Base-by-base conservation (phyloP, 2,329 filamentous ascomycete genomes). In the Calonectria henricotiae region DNA sequence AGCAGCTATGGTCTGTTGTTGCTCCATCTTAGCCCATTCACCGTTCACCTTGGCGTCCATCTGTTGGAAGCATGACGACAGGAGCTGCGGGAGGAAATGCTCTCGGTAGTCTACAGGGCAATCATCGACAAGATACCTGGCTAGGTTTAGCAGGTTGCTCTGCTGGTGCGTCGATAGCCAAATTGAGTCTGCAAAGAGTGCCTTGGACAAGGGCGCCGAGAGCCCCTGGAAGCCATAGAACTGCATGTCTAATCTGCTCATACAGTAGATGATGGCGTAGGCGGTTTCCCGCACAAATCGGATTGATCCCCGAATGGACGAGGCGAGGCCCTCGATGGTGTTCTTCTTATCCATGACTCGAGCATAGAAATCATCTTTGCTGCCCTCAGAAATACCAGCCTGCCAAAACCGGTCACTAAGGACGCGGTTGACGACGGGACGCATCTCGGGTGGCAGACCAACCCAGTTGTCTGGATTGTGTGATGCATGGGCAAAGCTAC, bases 341-440 rank as follows among this genome's bases (percentile, higher is more conserved):
- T 89, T 89, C 82, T 95, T 97, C 67, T 96, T 98, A 37, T 94
- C 93, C 67, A 94, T 91, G 2, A 99, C 96, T 46, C 94, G 90
- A 37, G 94, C 93, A 81, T 98, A 98, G 80, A 99, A 99, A 69
- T 98, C 96, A 72, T 98, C 96, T 80, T 96, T 95, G 76, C 94
- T 98, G 30, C 97, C 96, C 71, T 92, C 93, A 0, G 96, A 98
- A 62, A 99, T 99, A 11, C 96, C 96, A 7, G 95, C 94, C 85
- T 99, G 96, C 96, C 96, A 99, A 81, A 99, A 99, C 27, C 96
- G 89, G 82, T 99, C 96, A 15, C 95, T 97, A 25, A 99, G 85
- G 23, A 98, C 94, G 25, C 94, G 90, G 49, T 91, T 89, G 44
- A 98, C 93, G 63, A 97, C 90, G 5, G 88, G 85, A 69, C 91